Percentiles rank a stretch among this genome's conserved stretches.
These are phyloP conservation scores for Neopestalotiopsis sp. DNA, from an alignment of 2,329 filamentous ascomycete species.

Conservation along the genomic window DNA sequence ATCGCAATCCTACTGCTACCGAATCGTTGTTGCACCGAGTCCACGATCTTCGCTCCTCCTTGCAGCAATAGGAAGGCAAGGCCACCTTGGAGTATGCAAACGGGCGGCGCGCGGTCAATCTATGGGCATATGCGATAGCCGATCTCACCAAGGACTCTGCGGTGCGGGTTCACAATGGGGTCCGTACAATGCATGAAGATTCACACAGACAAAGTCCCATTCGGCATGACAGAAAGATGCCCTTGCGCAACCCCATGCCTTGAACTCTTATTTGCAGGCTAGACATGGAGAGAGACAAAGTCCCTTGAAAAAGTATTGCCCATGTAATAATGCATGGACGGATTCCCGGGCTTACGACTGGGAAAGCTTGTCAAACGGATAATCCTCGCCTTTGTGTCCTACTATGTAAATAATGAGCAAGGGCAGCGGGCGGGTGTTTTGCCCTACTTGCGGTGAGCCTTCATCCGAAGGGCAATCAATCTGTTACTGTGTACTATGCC, in stretches of 20 bases:
- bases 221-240: background rate
- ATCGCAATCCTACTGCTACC: conserved; percentile 2
- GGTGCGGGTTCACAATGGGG: background rate
- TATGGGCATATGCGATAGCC: background rate
- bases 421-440: background rate
- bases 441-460: background rate
- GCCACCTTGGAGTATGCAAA: background rate
- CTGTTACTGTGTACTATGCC: background rate
- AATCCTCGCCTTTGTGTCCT: background rate
- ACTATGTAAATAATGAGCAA: background rate
- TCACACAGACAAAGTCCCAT: background rate
- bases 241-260: background rate
- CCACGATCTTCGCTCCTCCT: conserved; percentile 8
- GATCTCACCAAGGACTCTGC: background rate
- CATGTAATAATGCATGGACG: background rate
- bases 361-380: background rate
- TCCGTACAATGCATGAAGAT: conserved; percentile 4
- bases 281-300: background rate
- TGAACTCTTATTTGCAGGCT: background rate
- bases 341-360: background rate
- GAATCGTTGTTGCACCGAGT: background rate
- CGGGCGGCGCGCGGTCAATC: conserved; percentile 1
- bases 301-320: background rate
- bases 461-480: conserved; percentile 7
- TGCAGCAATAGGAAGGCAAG: conserved; percentile 8